Conservation (phyloP, 1,139 yeast genomes). For the Taphrina deformans region DNA sequence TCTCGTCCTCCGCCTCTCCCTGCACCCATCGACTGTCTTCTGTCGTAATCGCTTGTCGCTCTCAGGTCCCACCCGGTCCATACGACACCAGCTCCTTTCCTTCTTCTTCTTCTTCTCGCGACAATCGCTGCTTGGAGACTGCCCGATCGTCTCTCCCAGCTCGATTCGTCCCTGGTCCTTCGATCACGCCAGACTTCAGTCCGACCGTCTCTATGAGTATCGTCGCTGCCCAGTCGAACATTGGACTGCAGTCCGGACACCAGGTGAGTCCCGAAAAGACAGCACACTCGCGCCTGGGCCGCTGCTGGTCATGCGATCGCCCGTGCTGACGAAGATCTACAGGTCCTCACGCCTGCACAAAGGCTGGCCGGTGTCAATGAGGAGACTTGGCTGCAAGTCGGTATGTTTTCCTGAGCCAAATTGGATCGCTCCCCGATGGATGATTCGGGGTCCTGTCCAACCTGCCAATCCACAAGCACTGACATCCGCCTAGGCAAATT, state of each 20-base stretch:
- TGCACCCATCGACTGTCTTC: not conserved
- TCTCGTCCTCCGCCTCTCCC: not conserved
- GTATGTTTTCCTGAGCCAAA: slow-evolving; percentile 34
- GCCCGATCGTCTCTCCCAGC: not conserved
- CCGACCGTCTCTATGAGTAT: too few species aligned
- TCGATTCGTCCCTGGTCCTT: not conserved
- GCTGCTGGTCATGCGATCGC: not conserved
- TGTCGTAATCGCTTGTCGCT: not conserved
- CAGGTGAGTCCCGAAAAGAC: not conserved
- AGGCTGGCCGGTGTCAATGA: slow-evolving; percentile 59
- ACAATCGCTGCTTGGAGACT: not conserved
- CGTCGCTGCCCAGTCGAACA: slow-evolving; percentile 9
- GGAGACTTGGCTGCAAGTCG: slow-evolving; percentile 87
- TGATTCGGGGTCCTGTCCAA: not conserved
- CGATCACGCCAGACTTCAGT: too few species aligned
- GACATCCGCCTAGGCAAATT: slow-evolving; percentile 56
- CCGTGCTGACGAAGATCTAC: not conserved
- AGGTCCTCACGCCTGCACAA: slow-evolving; percentile 51
- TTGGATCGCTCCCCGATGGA: too few species aligned
- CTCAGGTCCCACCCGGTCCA: too few species aligned
- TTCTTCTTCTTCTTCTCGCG: not conserved
- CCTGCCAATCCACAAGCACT: not conserved
- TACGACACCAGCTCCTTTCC: too few species aligned
- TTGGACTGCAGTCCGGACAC: slow-evolving; percentile 1
- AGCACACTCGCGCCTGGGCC: not conserved